Evolutionary conservation across 2,329 filamentous ascomycete genomes (phyloP).

Genomic region (Diaporthe amygdali): DNA sequence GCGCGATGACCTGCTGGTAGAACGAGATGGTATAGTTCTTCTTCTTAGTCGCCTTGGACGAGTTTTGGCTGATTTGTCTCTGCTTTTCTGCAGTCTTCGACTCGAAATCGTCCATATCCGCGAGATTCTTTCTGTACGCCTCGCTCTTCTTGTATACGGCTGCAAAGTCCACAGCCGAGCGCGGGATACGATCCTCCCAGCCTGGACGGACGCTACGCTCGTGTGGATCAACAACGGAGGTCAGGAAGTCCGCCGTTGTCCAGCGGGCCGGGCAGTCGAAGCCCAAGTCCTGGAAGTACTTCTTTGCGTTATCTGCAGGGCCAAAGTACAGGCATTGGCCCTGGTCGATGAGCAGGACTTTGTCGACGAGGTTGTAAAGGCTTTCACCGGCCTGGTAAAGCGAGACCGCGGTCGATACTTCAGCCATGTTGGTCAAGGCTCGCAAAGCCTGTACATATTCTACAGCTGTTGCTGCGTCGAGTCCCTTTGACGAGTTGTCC

Average conservation of each 20-base stretch:
- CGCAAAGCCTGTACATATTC: conserved; percentile 76
- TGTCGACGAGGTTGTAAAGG: conserved; percentile 54
- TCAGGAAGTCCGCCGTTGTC: conserved; percentile 75
- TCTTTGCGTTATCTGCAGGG: conserved; percentile 60
- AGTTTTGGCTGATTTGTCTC: conserved; percentile 43
- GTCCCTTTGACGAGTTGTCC: conserved; percentile 76
- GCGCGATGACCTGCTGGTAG: conserved; percentile 52
- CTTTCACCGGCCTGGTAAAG: conserved; percentile 68
- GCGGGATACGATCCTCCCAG: conserved; percentile 61
- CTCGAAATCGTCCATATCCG: conserved; percentile 61
- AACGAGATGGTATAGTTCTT: conserved; percentile 60
- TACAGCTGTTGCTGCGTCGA: conserved; percentile 74
- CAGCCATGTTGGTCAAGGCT: conserved; percentile 68
- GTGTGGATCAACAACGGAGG: conserved; percentile 66
- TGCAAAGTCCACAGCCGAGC: conserved; percentile 68
- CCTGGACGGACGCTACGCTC: conserved; percentile 62
- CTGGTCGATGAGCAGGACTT: conserved; percentile 62
- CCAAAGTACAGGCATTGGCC: conserved; percentile 69
- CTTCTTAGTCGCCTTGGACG: conserved; percentile 43
- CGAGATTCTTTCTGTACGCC: conserved; percentile 44
- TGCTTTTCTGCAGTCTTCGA: conserved; percentile 43
- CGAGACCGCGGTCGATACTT: conserved; percentile 68
- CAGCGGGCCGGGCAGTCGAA: conserved; percentile 70
- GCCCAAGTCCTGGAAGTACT: conserved; percentile 71
- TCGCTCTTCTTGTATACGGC: conserved; percentile 54